phyloP scores from a whole-genome alignment of 768 basidiomycete species.

The Lactarius akahatsu region DNA sequence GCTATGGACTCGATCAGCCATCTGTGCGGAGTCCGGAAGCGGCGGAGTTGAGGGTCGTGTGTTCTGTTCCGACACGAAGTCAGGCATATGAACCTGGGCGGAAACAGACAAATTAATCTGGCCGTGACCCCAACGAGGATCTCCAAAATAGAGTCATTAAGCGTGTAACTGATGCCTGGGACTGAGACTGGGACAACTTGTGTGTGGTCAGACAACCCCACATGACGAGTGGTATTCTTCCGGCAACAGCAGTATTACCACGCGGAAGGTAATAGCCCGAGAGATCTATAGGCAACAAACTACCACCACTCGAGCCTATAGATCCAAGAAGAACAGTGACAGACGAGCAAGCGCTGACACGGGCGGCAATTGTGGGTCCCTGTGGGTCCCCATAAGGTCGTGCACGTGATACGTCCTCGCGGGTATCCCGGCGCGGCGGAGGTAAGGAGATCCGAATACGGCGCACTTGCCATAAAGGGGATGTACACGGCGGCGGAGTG shows the following conservation, averaged over 20 bases:
- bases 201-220: background rate
- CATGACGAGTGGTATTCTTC: background rate
- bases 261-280: background rate
- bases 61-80: slow-evolving; percentile 21
- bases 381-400: slow-evolving; percentile 33
- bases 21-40: slow-evolving; percentile 31
- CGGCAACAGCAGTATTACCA: background rate
- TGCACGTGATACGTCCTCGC: background rate
- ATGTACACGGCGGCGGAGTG: background rate
- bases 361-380: slow-evolving; percentile 32
- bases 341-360: slow-evolving; percentile 1
- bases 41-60: slow-evolving; percentile 28
- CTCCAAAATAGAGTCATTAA: slow-evolving; percentile 15
- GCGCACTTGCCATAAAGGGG: background rate
- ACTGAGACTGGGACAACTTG: slow-evolving; percentile 15
- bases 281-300: slow-evolving; percentile 2
- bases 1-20: slow-evolving; percentile 22
- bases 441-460: background rate
- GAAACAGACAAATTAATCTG: slow-evolving; percentile 23
- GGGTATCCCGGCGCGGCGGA: background rate
- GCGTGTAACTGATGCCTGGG: background rate
- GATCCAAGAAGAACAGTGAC: background rate
- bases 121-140: slow-evolving; percentile 18
- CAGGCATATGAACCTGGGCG: slow-evolving; percentile 10
- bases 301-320: background rate